A percentile compares a stretch with the other conserved stretches of the same genome.
These are phyloP conservation scores for Ganoderma resinaceum DNA, from an alignment of 1,284 basidiomycete species.

Conservation along the genomic window DNA sequence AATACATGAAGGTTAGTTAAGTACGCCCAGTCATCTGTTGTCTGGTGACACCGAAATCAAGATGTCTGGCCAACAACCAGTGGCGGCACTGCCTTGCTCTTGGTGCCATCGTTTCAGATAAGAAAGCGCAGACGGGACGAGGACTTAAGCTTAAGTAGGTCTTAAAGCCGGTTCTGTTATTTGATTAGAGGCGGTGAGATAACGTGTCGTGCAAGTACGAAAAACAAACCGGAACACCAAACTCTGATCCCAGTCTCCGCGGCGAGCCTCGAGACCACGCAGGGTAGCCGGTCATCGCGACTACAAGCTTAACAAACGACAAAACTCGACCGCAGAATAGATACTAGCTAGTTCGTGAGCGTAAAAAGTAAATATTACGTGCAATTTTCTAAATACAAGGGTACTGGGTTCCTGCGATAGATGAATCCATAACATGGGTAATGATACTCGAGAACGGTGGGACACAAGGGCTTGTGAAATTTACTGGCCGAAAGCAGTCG, in stretches of 20 bases:
- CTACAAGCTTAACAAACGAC: background rate
- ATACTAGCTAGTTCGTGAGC: constrained; percentile 23
- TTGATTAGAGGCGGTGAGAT: background rate
- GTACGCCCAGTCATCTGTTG: background rate
- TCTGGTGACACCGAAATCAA: background rate
- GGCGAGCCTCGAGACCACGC: background rate
- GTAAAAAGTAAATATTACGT: constrained; percentile 30
- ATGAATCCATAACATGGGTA: constrained; percentile 3
- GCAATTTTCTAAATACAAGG: constrained; percentile 20
- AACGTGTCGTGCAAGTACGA: background rate
- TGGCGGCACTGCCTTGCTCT: constrained; percentile 1
- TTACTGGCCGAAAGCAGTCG: constrained; percentile 54
- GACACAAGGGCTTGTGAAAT: background rate
- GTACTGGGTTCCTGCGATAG: constrained; percentile 18
- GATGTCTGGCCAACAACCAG: background rate
- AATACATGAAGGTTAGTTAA: too few species aligned
- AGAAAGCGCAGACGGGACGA: background rate
- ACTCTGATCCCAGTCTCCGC: background rate
- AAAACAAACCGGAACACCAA: background rate
- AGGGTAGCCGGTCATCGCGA: background rate
- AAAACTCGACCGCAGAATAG: constrained; percentile 6
- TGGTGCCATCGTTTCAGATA: background rate
- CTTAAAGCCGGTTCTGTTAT: background rate
- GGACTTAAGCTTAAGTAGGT: too few species aligned
- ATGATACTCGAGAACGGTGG: background rate